Percentiles rank a stretch among this genome's conserved stretches.
These are phyloP conservation scores for Chaetomium globosum DNA, from an alignment of 2,329 filamentous ascomycete species.

Conservation along the genomic window DNA sequence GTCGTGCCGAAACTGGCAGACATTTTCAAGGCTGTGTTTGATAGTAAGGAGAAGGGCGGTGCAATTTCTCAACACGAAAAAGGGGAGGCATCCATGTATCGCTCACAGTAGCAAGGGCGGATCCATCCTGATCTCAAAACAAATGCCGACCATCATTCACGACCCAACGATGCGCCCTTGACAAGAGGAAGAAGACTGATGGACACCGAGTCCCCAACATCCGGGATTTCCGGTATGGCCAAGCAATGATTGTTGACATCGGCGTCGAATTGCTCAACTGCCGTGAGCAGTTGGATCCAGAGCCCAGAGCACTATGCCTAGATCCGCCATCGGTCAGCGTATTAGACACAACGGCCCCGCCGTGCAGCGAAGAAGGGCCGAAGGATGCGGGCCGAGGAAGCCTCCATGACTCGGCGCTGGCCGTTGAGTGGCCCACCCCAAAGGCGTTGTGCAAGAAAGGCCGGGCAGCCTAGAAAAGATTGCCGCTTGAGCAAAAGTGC, in stretches of 20 bases:
- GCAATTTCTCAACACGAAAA: not conserved
- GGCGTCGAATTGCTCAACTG: not conserved
- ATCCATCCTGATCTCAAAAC: not conserved
- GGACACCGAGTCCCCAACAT: not conserved
- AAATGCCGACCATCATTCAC: not conserved
- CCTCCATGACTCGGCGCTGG: not conserved
- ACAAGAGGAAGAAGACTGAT: not conserved
- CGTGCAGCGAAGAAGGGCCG: slow-evolving; percentile 26
- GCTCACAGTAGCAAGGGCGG: slow-evolving; percentile 19
- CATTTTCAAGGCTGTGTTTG: slow-evolving; percentile 53
- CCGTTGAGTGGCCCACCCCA: slow-evolving; percentile 1
- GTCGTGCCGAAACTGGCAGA: slow-evolving; percentile 60
- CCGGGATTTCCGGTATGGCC: not conserved
- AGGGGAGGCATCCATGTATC: slow-evolving; percentile 34
- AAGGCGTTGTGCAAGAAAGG: not conserved
- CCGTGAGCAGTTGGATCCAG: not conserved
- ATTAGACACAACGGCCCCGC: not conserved
- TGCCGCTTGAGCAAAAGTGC: too few relatives aligned
- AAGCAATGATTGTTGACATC: not conserved
- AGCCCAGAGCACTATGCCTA: not conserved
- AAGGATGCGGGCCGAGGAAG: slow-evolving; percentile 15
- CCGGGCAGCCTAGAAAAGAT: too few relatives aligned
- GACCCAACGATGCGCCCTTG: not conserved
- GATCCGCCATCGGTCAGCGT: not conserved
- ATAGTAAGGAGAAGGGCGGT: slow-evolving; percentile 31